These are phyloP conservation scores for Boechera retrofracta DNA, from an alignment of 345 rosid species.

Conservation along the genomic window DNA sequence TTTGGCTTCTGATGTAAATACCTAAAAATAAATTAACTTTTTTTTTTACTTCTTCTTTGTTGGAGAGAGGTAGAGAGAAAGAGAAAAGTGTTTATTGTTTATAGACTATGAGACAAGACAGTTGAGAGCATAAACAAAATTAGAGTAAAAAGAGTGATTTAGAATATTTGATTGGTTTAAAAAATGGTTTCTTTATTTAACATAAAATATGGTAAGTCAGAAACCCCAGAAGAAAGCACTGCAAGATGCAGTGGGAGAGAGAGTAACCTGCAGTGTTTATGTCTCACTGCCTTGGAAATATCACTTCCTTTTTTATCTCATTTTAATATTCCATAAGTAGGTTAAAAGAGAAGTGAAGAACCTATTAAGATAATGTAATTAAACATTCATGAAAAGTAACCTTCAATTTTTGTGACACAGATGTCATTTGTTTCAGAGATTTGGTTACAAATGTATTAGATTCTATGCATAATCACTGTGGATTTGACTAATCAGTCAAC, in stretches of 20 bases:
- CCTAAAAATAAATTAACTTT: slow-evolving; percentile 34
- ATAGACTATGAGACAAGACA: slow-evolving; percentile 69
- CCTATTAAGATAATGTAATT: slow-evolving; percentile 29
- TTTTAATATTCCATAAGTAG: slow-evolving; percentile 42
- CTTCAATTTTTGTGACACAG: slow-evolving; percentile 31
- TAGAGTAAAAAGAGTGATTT: slow-evolving; percentile 29
- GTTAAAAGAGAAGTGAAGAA: slow-evolving; percentile 19
- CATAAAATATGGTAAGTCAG: slow-evolving; percentile 33
- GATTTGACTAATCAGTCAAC: slow-evolving; percentile 40
- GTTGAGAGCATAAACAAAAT: slow-evolving; percentile 35
- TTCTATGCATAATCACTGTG: slow-evolving; percentile 27
- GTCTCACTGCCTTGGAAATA: slow-evolving; percentile 54
- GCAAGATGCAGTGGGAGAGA: slow-evolving; percentile 38
- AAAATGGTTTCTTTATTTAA: slow-evolving; percentile 19
- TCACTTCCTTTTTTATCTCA: slow-evolving; percentile 37
- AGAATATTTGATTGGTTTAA: slow-evolving; percentile 12
- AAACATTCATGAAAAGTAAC: slow-evolving; percentile 26
- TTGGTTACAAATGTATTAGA: slow-evolving; percentile 28
- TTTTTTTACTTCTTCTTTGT: slow-evolving; percentile 34
- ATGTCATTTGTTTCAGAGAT: slow-evolving; percentile 38
- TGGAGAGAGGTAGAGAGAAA: slow-evolving; percentile 56
- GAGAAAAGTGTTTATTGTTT: slow-evolving; percentile 39
- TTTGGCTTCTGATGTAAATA: slow-evolving; percentile 42
- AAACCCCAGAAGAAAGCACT: slow-evolving; percentile 40
- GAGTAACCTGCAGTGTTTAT: slow-evolving; percentile 55